Evolutionary conservation across 2,329 filamentous ascomycete species (phyloP).

Genomic region (Fusarium begoniae): DNA sequence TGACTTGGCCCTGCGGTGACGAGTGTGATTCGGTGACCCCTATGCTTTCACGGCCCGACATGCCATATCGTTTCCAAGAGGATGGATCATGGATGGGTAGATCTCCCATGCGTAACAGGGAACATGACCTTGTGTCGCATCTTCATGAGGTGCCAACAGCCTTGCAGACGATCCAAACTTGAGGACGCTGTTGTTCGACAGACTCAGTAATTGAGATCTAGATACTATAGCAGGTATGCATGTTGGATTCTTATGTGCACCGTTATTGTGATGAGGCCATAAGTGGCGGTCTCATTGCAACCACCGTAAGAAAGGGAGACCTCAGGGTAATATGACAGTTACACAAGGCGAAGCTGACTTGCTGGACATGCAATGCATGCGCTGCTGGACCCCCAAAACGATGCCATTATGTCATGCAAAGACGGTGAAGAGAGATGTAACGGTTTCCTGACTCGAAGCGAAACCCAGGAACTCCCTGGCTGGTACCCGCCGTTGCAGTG

Average conservation of each 20-base stretch:
- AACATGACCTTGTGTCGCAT: slow-evolving; percentile 39
- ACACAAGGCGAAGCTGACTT: slow-evolving; percentile 9
- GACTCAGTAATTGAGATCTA: background rate
- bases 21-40: slow-evolving; percentile 8
- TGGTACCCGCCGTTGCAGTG: slow-evolving; percentile 32
- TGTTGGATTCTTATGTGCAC: background rate
- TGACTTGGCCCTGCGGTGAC: slow-evolving; percentile 13
- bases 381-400: background rate
- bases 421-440: slow-evolving; percentile 26
- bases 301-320: background rate
- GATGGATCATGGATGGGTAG: slow-evolving; percentile 33
- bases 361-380: background rate
- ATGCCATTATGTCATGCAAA: slow-evolving; percentile 15
- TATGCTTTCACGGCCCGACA: slow-evolving; percentile 1
- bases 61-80: slow-evolving; percentile 28
- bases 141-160: slow-evolving; percentile 30
- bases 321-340: background rate
- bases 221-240: background rate
- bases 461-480: slow-evolving; percentile 21
- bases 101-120: slow-evolving; percentile 41
- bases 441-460: slow-evolving; percentile 15
- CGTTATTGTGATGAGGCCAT: background rate
- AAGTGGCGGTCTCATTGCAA: background rate
- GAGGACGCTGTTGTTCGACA: background rate
- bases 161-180: slow-evolving; percentile 37